Percentiles rank a stretch among this genome's conserved stretches.
Conservation (phyloP, 768 basidiomycete species). For the Mycena olivaceomarginata region DNA sequence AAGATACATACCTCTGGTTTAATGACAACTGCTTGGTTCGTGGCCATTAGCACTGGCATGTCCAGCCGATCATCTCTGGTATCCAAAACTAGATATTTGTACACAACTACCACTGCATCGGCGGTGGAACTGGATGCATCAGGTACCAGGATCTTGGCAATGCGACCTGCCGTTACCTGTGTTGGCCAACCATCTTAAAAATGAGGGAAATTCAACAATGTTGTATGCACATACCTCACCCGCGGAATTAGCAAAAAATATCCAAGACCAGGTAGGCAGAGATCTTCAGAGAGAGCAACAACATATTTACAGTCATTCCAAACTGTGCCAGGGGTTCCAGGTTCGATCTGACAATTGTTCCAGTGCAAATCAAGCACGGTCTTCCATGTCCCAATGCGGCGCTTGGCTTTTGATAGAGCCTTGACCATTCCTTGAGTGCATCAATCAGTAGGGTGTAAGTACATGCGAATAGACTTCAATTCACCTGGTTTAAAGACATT, state of each 20-base stretch:
- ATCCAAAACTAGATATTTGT: no score
- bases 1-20: no score
- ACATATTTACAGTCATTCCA: background rate
- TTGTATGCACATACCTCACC: background rate
- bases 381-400: background rate
- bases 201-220: background rate
- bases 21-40: no score
- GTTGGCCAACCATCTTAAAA: no score
- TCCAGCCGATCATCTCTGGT: no score
- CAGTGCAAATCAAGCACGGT: background rate
- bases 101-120: no score
- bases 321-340: background rate
- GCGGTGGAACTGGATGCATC: no score
- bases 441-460: background rate
- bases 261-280: background rate
- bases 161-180: background rate
- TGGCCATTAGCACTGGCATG: no score
- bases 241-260: background rate
- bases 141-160: background rate
- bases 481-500: no score
- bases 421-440: background rate
- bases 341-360: background rate
- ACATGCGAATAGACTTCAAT: background rate
- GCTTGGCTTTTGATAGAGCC: background rate
- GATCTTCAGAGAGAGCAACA: background rate